Evolutionary conservation across 2,329 filamentous ascomycete genomes (phyloP), one percentile per base, ranked within the genome.

Genomic region (Fusarium graminum): DNA sequence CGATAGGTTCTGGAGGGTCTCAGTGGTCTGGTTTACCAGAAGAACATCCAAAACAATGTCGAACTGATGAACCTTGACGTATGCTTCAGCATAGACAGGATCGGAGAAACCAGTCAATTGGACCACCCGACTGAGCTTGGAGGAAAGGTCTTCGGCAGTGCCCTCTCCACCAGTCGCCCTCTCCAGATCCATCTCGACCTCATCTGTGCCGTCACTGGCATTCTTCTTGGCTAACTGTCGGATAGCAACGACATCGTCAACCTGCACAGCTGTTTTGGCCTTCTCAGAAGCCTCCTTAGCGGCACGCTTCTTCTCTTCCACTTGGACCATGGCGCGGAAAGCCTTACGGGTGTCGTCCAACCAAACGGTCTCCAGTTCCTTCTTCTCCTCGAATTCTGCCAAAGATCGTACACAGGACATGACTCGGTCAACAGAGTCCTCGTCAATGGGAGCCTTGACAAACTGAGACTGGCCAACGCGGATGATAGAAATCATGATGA

Each of bases 401-500:
- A 99, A 84, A 9, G 93, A 95, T 63, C 94, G 90, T 30, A 99
- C 92, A 76, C 94, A 98, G 38, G 93, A 93, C 95, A 99, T 98
- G 77, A 99, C 94, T 72, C 95, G 90, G 78, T 99, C 95, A n/a
- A 98, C 88, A 0, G 95, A 97, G 77, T 99, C 95, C 77, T 99
- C 95, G 65, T 99, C 95, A 67, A 99, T 98, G 4, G 93, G 92
- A 2, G 93, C 91, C 82, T 98, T 98, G 75, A 97, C 95, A 71
- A 99, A 99, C 67, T 97, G 93, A n/a, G 94, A 98, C 80, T 99
- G 95, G 39, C 95, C 95, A 62, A 97, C 95, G 47, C 95, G 93
- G 69, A 99, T 93, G 70, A 99, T 96, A 7, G 95, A 98, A 72
- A 99, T 97, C 94, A 98, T 97, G 76, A 99, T 98, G 52, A 99